A percentile compares a stretch with the other conserved stretches of the same genome.
These are phyloP conservation scores for Didymella lethalis DNA, from an alignment of 2,329 filamentous ascomycete species.

Conservation along the genomic window DNA sequence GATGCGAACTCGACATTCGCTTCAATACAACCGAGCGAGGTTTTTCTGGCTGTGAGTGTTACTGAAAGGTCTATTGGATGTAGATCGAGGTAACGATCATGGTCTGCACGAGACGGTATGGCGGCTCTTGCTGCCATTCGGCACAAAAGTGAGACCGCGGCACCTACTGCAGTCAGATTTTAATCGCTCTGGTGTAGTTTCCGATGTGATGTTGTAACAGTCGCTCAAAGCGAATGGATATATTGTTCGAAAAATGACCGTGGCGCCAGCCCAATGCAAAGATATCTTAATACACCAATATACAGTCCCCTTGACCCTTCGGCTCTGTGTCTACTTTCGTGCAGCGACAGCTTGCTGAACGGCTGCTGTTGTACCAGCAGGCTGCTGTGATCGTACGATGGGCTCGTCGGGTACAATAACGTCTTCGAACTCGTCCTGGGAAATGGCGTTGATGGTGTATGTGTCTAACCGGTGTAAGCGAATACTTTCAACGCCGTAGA, in stretches of 20 bases:
- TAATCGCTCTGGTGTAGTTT: not conserved
- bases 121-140: not conserved
- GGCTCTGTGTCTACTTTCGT: constrained; percentile 30
- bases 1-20: too few species aligned
- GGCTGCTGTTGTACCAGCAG: constrained; percentile 38
- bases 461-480: constrained; percentile 59
- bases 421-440: constrained; percentile 96
- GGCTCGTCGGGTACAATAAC: constrained; percentile 86
- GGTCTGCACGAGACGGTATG: not conserved
- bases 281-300: constrained; percentile 38
- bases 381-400: constrained; percentile 53
- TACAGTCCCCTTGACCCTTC: constrained; percentile 23
- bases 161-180: not conserved
- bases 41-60: not conserved
- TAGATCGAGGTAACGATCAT: not conserved
- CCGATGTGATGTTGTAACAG: not conserved
- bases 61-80: not conserved
- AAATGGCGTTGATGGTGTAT: constrained; percentile 82
- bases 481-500: not conserved
- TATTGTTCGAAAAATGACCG: constrained; percentile 28
- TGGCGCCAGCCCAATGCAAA: constrained; percentile 43
- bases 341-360: constrained; percentile 44
- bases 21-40: not conserved
- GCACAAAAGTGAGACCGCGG: not conserved
- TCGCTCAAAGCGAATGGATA: constrained; percentile 22